Base-by-base conservation (phyloP, 2,329 filamentous ascomycete genomes). In the Escovopsis sp. region DNA sequence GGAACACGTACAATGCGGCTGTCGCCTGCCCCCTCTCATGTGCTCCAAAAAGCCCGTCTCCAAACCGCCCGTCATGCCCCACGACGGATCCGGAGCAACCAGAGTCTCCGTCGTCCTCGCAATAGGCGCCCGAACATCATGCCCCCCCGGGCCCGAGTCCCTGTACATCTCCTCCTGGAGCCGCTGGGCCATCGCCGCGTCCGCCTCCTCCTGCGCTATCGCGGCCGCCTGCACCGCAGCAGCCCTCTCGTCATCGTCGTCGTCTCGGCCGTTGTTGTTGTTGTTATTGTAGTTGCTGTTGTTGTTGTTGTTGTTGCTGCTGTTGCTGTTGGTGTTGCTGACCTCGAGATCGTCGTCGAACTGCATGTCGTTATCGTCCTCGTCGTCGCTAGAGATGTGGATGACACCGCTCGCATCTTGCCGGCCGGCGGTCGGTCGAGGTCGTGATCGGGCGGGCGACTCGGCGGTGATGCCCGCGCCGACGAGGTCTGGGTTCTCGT, bases 91-190 rank as follows among this genome's bases (percentile, higher is more conserved):
- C 1, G 84, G 84, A 2, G 81, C 88, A 9, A 95, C 80, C 40
- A 98, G 71, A 1, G 87, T 94, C 64, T 98, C 91, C 11, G 85
- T 93, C 25, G 84, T 94, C 52, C 86, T 76, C 37, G 81, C 85
- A 61, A 98, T 93, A 8, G 91, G 91, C 38, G 91, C 91, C 54
- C 91, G 74, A 42, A 98, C 80, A 37, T 70, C 27, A 51, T 79
- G 79, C 20, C 58, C 59, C 16, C 58, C 65, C 33, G 63, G 64
- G 12, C 63, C 65, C 33, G 57, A 55, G 48, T 64, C 72, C 40
- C 74, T 72, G 53, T 95, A 96, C 56, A 94, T 73, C 61, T 98
- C 87, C 55, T 98, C 84, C 59, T 98, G 91, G 45, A 98, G 61
- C 43, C 84, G 76, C 58, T 88, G 77, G 7, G 91, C 91, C 79